These are phyloP conservation scores for Paraconiothyrium sp. DNA, from an alignment of 2,329 filamentous ascomycete species.

Conservation along the genomic window DNA sequence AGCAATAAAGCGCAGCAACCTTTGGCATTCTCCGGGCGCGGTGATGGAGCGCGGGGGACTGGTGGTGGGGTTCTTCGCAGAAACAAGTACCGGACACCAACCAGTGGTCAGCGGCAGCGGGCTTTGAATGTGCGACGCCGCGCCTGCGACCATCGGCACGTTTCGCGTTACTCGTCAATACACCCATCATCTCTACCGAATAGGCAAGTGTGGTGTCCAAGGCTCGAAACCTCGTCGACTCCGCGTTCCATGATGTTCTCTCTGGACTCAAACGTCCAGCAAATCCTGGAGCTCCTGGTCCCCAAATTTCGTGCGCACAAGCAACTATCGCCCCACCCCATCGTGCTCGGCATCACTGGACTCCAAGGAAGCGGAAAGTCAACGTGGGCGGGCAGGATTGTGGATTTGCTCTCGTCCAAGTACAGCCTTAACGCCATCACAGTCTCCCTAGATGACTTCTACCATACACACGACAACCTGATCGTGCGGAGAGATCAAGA, in stretches of 20 bases:
- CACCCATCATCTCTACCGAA: not conserved
- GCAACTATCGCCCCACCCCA: constrained; percentile 64
- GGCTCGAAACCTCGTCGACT: not conserved
- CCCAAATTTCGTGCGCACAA: constrained; percentile 37
- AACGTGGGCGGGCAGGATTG: constrained; percentile 70
- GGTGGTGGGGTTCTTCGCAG: constrained; percentile 3
- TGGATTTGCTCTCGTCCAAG: constrained; percentile 34
- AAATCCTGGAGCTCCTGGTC: constrained; percentile 37
- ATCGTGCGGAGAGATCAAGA: constrained; percentile 70
- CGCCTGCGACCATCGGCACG: not conserved
- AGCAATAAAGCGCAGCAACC: not conserved
- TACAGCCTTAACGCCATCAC: constrained; percentile 41
- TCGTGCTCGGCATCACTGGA: constrained; percentile 89
- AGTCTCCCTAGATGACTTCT: constrained; percentile 79
- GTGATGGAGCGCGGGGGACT: not conserved
- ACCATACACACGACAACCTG: constrained; percentile 78
- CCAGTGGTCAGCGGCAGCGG: not conserved
- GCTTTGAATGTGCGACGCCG: constrained; percentile 5
- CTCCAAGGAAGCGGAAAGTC: constrained; percentile 94
- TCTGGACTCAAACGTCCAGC: constrained; percentile 41
- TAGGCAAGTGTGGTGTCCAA: not conserved
- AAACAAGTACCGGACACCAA: not conserved
- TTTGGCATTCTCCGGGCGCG: not conserved
- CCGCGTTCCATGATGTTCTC: constrained; percentile 31
- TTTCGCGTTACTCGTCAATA: not conserved